Evolutionary conservation across 1,284 basidiomycete species (phyloP).

Genomic region (Rugosomyces carneus): DNA sequence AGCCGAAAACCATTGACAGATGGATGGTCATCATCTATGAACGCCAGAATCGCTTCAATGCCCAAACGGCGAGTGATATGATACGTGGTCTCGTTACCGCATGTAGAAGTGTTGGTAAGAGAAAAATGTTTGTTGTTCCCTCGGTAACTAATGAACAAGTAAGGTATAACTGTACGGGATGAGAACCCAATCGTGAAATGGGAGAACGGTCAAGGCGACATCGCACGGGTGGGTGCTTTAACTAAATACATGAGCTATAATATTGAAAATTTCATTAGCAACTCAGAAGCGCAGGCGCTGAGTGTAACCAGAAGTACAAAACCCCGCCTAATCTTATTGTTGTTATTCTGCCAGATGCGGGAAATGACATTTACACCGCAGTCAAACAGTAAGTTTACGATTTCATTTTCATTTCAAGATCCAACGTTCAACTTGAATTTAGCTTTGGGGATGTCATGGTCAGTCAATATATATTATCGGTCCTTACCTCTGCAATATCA

Average conservation of each 20-base stretch:
- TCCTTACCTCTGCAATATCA: conserved; percentile 29
- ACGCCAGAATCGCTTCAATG: conserved; percentile 40
- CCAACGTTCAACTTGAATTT: neutral
- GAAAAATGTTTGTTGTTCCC: conserved; percentile 17
- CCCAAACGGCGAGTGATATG: conserved; percentile 37
- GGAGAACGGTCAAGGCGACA: conserved; percentile 25
- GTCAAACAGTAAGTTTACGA: conserved; percentile 57
- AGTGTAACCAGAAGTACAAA: conserved; percentile 30
- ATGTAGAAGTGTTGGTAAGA: conserved; percentile 45
- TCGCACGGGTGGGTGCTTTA: conserved; percentile 29
- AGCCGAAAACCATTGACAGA: conserved; percentile 39
- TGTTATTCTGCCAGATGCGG: conserved; percentile 60
- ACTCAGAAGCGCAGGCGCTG: conserved; percentile 42
- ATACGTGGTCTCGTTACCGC: conserved; percentile 37
- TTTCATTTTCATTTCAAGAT: conserved; percentile 18
- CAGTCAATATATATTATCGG: too few species aligned
- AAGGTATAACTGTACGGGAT: conserved; percentile 26
- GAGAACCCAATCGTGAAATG: conserved; percentile 23
- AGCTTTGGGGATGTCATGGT: conserved; percentile 66
- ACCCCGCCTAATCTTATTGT: conserved; percentile 50
- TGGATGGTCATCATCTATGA: conserved; percentile 63
- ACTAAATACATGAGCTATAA: neutral
- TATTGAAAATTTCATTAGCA: conserved; percentile 25
- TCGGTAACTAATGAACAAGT: neutral
- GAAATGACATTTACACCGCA: conserved; percentile 59